Percentiles rank a stretch among this genome's conserved stretches.
These are phyloP conservation scores for Pythium periplocum DNA, from an alignment of 352 stramenopile genomes.

Conservation along the genomic window DNA sequence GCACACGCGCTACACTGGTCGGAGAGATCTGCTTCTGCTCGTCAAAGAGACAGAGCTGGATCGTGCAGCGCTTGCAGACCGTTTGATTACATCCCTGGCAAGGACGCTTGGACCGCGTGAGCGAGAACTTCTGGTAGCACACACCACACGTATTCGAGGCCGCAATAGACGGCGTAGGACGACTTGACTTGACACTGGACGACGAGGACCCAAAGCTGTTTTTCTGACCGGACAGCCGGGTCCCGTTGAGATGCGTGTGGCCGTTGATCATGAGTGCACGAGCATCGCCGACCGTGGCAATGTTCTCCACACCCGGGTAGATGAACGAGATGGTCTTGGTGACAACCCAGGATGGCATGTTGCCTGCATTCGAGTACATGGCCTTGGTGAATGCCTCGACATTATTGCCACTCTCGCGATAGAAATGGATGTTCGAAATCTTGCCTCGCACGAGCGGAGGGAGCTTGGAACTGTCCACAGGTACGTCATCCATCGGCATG, in stretches of 20 bases:
- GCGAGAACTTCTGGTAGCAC: slow-evolving; percentile 29
- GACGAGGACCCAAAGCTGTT: slow-evolving; percentile 7
- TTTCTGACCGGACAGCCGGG: slow-evolving; percentile 3
- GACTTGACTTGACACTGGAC: not conserved
- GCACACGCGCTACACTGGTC: slow-evolving; percentile 22
- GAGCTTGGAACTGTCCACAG: slow-evolving; percentile 15
- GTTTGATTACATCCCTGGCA: slow-evolving; percentile 23
- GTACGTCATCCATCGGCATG: slow-evolving; percentile 37
- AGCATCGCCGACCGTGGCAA: slow-evolving; percentile 27
- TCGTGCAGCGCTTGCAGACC: slow-evolving; percentile 31
- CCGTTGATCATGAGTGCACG: slow-evolving; percentile 24
- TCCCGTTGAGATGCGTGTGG: slow-evolving; percentile 11
- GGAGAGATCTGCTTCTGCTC: slow-evolving; percentile 26
- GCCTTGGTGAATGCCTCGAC: slow-evolving; percentile 27
- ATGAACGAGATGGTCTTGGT: slow-evolving; percentile 38
- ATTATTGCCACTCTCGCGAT: slow-evolving; percentile 27
- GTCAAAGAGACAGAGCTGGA: slow-evolving; percentile 27
- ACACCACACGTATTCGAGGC: slow-evolving; percentile 22
- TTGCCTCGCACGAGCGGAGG: slow-evolving; percentile 32
- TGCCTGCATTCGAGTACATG: slow-evolving; percentile 30
- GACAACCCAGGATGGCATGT: slow-evolving; percentile 25
- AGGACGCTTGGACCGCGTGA: slow-evolving; percentile 29
- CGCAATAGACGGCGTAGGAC: not conserved
- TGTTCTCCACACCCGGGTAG: slow-evolving; percentile 28
- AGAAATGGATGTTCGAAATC: slow-evolving; percentile 34